Base-by-base conservation (phyloP, 306 rosid genomes). In the Lotus japonicus region DNA sequence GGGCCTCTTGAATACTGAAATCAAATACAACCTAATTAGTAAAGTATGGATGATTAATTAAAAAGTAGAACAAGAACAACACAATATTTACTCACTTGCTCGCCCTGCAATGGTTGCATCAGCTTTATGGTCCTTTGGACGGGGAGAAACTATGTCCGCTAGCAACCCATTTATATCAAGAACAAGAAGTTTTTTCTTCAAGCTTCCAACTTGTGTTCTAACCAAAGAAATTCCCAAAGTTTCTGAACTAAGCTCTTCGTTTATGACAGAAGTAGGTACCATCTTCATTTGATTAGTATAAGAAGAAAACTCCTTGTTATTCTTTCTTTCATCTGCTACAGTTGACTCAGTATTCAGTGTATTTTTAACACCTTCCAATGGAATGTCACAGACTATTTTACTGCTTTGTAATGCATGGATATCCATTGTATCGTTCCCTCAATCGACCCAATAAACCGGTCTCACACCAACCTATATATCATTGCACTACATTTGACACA, bases 1-100 rank as follows among this genome's bases (percentile, higher is more conserved):
- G 45, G 97, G 97, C 60, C 97, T 88, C 84, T 77, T 83, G 82
- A 88, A 88, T 68, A 91, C 97, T 91, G 86, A 66, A 86, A 66
- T 53, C 7, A 73, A n/a, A 53, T 31, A 66, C 7, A 76, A 39
- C 3, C 62, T 7, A 49, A 50, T 84, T 65, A 79, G 70, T 10
- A 46, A 55, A 62, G 36, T n/a, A 48, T 50, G 63, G 9, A 58
- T 7, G 3, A 28, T 21, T 58, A 15, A 58, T 17, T n/a, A 44
- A 70, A 68, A 23, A 48, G 18, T 17, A 23, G 53, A 62, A 80
- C 6, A 26, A 67, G 6, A 31, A 72, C 9, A 52, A 15, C 11
- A 38, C 11, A 38, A 1, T 43, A 16, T 6, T 64, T 48, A 54
- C 80, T 82, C 55, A 85, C 96, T 48, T 52, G 97, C 92, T 10